Evolutionary conservation across 2,329 filamentous ascomycete genomes (phyloP), one percentile per base, ranked within the genome.

Genomic region (Colletotrichum eremochloae): DNA sequence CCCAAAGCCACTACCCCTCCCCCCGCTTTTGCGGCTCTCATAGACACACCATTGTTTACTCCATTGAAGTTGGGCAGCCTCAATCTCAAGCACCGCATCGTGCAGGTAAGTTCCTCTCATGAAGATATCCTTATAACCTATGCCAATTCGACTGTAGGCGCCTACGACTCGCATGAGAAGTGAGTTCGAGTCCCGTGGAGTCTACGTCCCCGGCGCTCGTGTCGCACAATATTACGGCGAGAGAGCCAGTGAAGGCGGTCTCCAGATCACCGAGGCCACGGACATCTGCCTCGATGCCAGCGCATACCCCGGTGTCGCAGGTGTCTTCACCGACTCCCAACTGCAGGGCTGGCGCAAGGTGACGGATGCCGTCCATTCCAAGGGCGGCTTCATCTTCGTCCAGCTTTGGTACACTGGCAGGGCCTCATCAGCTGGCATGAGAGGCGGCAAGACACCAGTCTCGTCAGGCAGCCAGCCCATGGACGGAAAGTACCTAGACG

Each of bases 341-440:
- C 69, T 81, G 3, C 68, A 83, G 1, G 87, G 83, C 0, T 93
- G 91, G 91, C 88, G 86, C 74, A 80, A 84, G 29, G 82, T 93
- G 53, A 90, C 88, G 3, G 86, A 90, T 50, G 88, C 86, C 0
- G 89, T 93, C 0, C 91, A 94, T 78, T 83, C 83, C 33, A 91
- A 91, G 76, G 88, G 88, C 7, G 86, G 84, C 31, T 89, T 84
- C 76, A 89, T 93, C 64, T 92, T 85, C 79, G 78, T 86, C 1
- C 92, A 93, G 76, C 82, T 93, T 0, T 92, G 89, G 85, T 86
- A 86, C 0, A 81, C 89, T 7, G 91, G 92, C 5, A 86, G 91
- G 2, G 84, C 86, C 3, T 79, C 67, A 0, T 70, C 83, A 29
- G 66, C 72, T 0, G 76, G 76, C 2, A 75, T n/a, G 68, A 76